Conservation (phyloP, 495 filamentous ascomycete species). For the Penicillium waksmanii region DNA sequence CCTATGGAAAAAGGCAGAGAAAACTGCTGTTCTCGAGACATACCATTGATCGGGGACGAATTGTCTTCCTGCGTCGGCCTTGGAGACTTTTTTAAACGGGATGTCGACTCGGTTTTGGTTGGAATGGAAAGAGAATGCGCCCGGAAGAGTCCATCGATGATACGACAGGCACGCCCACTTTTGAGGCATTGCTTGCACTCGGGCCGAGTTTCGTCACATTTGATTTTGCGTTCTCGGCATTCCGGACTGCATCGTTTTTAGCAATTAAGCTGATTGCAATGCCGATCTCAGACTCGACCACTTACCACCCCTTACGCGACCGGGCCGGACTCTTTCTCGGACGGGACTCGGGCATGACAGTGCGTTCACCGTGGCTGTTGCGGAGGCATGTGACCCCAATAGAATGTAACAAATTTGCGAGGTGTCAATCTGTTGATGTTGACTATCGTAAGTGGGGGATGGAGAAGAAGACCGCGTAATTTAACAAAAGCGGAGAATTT, state of each 20-base stretch:
- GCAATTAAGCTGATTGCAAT: neutral
- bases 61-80: neutral
- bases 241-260: conserved; percentile 8
- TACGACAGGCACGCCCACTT: conserved; percentile 18
- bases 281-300: neutral
- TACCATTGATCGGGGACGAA: neutral
- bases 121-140: conserved; percentile 18
- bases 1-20: no score
- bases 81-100: neutral
- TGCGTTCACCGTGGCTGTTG: neutral
- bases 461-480: neutral
- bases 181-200: conserved; percentile 25
- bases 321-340: neutral
- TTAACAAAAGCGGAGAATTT: neutral
- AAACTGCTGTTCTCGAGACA: no score
- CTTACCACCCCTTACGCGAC: conserved; percentile 17
- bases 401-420: no score
- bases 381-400: no score
- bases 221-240: conserved; percentile 14
- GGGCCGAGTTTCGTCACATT: conserved; percentile 27
- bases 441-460: neutral
- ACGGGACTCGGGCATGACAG: neutral
- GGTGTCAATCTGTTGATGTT: no score
- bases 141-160: conserved; percentile 26
- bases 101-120: neutral